phyloP scores from a whole-genome alignment of 768 basidiomycete genomes.

The Amanita inopinata region DNA sequence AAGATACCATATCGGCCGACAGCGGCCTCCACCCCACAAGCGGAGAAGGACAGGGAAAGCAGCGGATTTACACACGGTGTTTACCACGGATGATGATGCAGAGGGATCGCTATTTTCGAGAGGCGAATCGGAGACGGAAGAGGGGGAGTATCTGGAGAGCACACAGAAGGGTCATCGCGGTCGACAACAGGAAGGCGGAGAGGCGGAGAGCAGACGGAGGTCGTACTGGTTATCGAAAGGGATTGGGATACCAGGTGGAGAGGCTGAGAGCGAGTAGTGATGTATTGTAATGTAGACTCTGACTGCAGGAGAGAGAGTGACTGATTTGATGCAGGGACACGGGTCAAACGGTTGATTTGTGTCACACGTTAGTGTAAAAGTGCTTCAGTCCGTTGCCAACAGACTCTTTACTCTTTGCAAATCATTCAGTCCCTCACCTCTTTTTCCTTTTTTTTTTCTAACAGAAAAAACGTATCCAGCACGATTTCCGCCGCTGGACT shows the following conservation, averaged over 20 bases:
- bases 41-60: constrained; percentile 31
- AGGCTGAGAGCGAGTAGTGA: constrained; percentile 13
- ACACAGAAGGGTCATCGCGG: constrained; percentile 4
- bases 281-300: too few species aligned
- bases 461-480: neutral
- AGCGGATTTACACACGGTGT: constrained; percentile 34
- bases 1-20: constrained; percentile 43
- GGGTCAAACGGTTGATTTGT: neutral
- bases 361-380: neutral
- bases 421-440: neutral
- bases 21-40: constrained; percentile 31
- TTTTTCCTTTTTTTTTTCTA: neutral
- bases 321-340: neutral
- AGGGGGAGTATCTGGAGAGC: constrained; percentile 15
- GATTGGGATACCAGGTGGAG: constrained; percentile 22
- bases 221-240: constrained; percentile 55
- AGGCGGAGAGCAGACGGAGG: constrained; percentile 29
- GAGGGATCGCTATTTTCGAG: constrained; percentile 11
- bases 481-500: neutral
- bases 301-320: neutral
- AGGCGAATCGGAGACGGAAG: constrained; percentile 17
- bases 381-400: constrained; percentile 5
- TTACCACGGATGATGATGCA: constrained; percentile 41
- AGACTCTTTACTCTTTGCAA: neutral
- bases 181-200: constrained; percentile 9